Evolutionary conservation across 768 basidiomycete species (phyloP).

Genomic region (Russula compacta): DNA sequence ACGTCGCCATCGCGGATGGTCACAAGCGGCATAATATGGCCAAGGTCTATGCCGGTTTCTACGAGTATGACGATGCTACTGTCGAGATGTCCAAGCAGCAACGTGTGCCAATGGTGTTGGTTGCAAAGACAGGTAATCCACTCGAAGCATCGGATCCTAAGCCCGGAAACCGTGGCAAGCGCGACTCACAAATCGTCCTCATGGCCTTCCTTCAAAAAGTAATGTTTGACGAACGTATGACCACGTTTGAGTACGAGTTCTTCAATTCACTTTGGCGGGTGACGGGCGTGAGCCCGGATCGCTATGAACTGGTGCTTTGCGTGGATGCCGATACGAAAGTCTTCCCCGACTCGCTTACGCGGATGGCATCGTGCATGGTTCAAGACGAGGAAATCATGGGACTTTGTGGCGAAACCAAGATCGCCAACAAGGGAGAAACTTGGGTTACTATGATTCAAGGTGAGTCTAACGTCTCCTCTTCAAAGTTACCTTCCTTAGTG

Average conservation of each 20-base stretch:
- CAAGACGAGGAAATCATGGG: constrained; percentile 98
- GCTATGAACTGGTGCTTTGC: constrained; percentile 90
- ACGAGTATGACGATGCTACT: constrained; percentile 87
- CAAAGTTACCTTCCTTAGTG: not conserved
- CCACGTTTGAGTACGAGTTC: constrained; percentile 98
- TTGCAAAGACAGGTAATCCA: constrained; percentile 93
- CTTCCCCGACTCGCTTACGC: constrained; percentile 94
- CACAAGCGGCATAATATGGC: constrained; percentile 99
- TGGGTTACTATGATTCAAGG: constrained; percentile 99
- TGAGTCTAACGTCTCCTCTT: constrained; percentile 24
- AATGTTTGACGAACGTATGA: constrained; percentile 99
- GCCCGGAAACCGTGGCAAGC: constrained; percentile 97
- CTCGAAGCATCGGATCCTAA: constrained; percentile 82
- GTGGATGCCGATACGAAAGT: constrained; percentile 98
- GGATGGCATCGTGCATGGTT: constrained; percentile 96
- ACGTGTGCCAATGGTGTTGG: constrained; percentile 89
- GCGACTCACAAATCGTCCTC: constrained; percentile 94
- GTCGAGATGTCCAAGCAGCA: constrained; percentile 91
- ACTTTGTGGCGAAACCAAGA: constrained; percentile 98
- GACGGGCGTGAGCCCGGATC: constrained; percentile 92
- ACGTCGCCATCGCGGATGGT: constrained; percentile 98
- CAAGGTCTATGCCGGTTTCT: constrained; percentile 96
- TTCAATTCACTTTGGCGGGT: constrained; percentile 97
- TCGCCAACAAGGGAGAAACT: constrained; percentile 97
- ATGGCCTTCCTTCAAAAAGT: constrained; percentile 99